Conservation (phyloP, 2,329 filamentous ascomycete species). For the Colletotrichum euphorbiae region DNA sequence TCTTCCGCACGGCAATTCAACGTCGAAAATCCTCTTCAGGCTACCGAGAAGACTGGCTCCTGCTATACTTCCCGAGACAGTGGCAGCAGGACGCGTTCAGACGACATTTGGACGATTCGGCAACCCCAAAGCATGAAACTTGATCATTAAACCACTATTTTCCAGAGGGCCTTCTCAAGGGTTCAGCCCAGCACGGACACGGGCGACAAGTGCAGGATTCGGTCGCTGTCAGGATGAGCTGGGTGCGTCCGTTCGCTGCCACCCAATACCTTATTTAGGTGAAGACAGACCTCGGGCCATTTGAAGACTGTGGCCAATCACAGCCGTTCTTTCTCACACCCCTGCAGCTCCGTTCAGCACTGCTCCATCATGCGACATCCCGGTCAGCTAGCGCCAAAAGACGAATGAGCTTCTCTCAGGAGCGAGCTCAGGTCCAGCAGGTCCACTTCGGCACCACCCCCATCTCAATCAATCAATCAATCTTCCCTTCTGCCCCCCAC, state of each 20-base stretch:
- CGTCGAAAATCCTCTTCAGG: no score
- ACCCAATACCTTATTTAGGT: conserved; percentile 9
- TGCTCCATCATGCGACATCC: conserved; percentile 32
- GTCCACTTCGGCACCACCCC: conserved; percentile 29
- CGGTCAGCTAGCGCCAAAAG: conserved; percentile 10
- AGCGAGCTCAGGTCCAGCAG: conserved; percentile 34
- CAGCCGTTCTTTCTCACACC: neutral
- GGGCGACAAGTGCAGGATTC: conserved; percentile 1
- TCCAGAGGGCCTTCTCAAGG: neutral
- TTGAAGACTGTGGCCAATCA: conserved; percentile 17
- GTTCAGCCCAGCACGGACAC: conserved; percentile 25
- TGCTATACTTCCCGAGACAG: conserved; percentile 4
- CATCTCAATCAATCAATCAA: conserved; percentile 34
- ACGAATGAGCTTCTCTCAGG: conserved; percentile 34
- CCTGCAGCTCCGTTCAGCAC: conserved; percentile 37
- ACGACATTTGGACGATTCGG: conserved; percentile 33
- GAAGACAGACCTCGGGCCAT: conserved; percentile 33
- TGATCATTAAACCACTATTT: conserved; percentile 17
- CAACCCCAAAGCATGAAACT: conserved; percentile 25
- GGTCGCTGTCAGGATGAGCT: conserved; percentile 19
- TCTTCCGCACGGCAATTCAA: no score
- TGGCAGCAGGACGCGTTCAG: conserved; percentile 25
- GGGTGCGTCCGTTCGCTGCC: conserved; percentile 31
- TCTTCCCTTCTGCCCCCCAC: conserved; percentile 4
- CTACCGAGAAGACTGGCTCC: no score